Conservation (phyloP, 805 yeast genomes). For the Debaryomyces prosopidis region DNA sequence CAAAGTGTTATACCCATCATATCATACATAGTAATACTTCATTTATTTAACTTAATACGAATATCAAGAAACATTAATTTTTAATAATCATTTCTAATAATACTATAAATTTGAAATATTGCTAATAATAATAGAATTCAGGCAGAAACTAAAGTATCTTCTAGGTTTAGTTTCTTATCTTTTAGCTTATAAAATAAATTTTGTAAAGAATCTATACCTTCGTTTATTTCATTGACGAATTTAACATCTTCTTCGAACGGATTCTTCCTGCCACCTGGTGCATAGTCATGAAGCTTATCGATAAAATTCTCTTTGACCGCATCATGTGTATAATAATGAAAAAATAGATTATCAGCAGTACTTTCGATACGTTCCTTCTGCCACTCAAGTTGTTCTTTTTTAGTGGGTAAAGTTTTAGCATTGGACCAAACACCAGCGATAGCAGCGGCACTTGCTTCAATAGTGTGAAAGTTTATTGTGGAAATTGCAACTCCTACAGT, state of each 20-base stretch:
- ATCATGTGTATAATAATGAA: conserved; percentile 34
- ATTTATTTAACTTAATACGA: no score
- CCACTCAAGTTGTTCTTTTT: conserved; percentile 40
- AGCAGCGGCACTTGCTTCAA: conserved; percentile 53
- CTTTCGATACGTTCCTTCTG: conserved; percentile 21
- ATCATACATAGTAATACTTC: no score
- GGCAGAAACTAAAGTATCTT: conserved; percentile 13
- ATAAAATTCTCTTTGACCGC: conserved; percentile 25
- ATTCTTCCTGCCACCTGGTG: conserved; percentile 29
- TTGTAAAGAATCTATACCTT: conserved; percentile 17
- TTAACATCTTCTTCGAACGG: conserved; percentile 27
- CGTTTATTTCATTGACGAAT: conserved; percentile 22
- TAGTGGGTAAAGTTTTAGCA: conserved; percentile 36
- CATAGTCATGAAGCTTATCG: conserved; percentile 22
- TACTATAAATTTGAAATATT: no score
- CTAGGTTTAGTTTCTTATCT: conserved; percentile 15
- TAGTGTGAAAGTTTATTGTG: conserved; percentile 47
- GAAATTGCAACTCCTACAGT: conserved; percentile 42
- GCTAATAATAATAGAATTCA: no score
- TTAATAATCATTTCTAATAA: no score
- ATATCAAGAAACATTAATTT: no score
- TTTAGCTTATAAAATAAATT: conserved; percentile 25
- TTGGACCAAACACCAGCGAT: conserved; percentile 56
- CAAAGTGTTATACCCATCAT: no score
- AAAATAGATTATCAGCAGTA: conserved; percentile 22